Base-by-base conservation (phyloP, 139 green algal species). In the Chara braunii region DNA sequence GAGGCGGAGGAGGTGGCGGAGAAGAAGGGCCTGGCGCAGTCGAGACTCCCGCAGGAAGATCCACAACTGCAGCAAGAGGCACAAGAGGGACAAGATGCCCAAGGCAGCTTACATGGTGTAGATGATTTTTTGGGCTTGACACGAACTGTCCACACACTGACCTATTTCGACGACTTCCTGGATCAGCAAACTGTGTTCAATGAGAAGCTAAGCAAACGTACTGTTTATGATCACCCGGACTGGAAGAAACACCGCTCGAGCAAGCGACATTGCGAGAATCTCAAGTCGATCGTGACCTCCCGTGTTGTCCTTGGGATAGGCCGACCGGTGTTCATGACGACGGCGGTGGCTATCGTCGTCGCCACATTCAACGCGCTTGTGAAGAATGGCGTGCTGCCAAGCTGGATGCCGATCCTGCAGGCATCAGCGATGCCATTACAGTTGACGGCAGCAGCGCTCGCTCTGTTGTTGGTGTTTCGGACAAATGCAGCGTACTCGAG, bases 401-500 rank as follows among this genome's bases (percentile, higher is more conserved):
- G 51, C 36, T 37, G 26, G 63, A 22, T 43, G 37, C 52, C 51
- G 32, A n/a, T 72, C 28, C 24, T 72, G 30, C 51, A 70, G 35
- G 37, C 54, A 18, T 55, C 52, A 36, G 28, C 36, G 2, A 54
- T 74, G 2, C 65, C 65, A 11, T 59, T 74, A 30, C 37, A 29
- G 22, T 56, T 74, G n/a, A 74, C 65, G 0, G 55, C 65, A 29
- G 55, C 65, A 2, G 65, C 65, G 0, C 65, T 74, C 18, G 32
- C 57, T 9, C 50, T 74, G 42, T 56, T 74, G 18, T 56, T 74
- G 11, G 65, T 74, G 18, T 74, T 74, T 56, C 65, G 65, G 8
- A 74, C 65, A 9, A 70, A 74, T 14, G 33, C 57, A 24, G 51
- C 31, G 22, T 74, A 70, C 56, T 42, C 31, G 28, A 54, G 65